A percentile compares a stretch with the other conserved stretches of the same genome.
These are phyloP conservation scores for Bryoerythrophyllum caledonicum DNA, from an alignment of 225 moss, liverwort and hornwort species.

Conservation along the genomic window DNA sequence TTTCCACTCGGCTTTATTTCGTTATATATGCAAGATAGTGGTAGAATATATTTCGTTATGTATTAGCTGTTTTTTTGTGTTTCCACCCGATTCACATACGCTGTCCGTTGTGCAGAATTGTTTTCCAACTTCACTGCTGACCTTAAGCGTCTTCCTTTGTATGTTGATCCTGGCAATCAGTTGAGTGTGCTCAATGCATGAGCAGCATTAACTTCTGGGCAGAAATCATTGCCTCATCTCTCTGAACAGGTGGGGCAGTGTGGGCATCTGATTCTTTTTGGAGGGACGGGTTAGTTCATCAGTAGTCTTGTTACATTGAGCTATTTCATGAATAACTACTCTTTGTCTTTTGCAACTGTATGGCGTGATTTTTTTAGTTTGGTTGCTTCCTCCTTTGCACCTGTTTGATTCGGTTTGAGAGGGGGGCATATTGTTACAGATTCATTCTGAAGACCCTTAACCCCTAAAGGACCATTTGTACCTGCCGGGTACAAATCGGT, in stretches of 20 bases:
- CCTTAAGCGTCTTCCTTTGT: constrained; percentile 10
- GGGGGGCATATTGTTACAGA: too few species aligned
- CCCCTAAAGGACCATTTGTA: too few species aligned
- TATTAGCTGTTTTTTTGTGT: neutral
- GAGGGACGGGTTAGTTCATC: constrained; percentile 10
- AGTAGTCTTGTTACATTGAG: neutral
- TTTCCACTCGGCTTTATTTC: neutral
- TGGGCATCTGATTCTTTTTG: neutral
- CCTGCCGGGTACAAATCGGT: too few species aligned
- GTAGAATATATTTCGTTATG: neutral
- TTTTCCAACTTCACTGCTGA: constrained; percentile 21
- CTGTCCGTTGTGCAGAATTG: constrained; percentile 25
- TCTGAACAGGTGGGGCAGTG: constrained; percentile 6
- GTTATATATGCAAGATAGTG: constrained; percentile 8
- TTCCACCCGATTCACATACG: constrained; percentile 16
- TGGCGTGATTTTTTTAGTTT: too few species aligned
- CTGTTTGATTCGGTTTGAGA: neutral
- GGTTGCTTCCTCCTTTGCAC: too few species aligned
- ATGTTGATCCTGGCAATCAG: constrained; percentile 15
- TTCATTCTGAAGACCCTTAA: too few species aligned
- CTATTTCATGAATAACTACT: neutral
- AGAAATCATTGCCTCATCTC: neutral
- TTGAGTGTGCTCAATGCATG: constrained; percentile 23
- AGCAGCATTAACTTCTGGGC: neutral
- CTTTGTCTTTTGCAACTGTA: too few species aligned